Evolutionary conservation across 2,329 filamentous ascomycete species (phyloP).

Genomic region (Fusarium torreyae): DNA sequence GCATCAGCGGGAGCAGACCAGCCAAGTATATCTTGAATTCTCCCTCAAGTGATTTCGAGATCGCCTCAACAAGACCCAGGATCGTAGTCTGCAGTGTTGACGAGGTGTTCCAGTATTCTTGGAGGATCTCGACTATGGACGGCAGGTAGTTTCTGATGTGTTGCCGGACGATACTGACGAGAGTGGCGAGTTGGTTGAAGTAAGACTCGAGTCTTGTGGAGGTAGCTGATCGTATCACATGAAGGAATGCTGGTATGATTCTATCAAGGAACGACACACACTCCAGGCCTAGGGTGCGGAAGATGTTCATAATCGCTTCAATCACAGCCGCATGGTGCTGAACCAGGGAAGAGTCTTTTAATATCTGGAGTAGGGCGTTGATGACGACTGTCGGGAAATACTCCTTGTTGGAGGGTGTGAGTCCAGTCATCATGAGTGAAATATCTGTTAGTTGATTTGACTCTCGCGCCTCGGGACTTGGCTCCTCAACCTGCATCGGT

Average conservation of each 20-base stretch:
- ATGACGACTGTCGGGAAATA: constrained; percentile 99
- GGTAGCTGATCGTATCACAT: constrained; percentile 87
- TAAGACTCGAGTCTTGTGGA: constrained; percentile 89
- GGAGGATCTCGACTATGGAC: constrained; percentile 86
- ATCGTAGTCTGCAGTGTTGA: constrained; percentile 91
- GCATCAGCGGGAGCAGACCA: constrained; percentile 90
- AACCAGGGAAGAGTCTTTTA: constrained; percentile 90
- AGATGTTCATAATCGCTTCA: constrained; percentile 98
- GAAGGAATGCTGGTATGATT: constrained; percentile 93
- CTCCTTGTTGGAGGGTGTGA: constrained; percentile 96
- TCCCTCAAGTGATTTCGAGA: constrained; percentile 92
- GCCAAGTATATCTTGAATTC: constrained; percentile 98
- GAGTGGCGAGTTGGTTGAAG: constrained; percentile 93
- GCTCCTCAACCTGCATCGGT: constrained; percentile 83
- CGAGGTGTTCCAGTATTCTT: constrained; percentile 90
- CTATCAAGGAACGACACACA: constrained; percentile 95
- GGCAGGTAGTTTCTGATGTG: constrained; percentile 94
- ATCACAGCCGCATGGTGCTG: constrained; percentile 96
- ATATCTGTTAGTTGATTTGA: constrained; percentile 86
- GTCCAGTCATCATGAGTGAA: constrained; percentile 96
- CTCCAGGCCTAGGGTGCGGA: constrained; percentile 94
- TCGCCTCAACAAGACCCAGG: constrained; percentile 90
- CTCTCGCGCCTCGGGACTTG: constrained; percentile 82
- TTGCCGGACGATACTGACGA: constrained; percentile 95
- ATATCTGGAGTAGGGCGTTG: constrained; percentile 90